Base-by-base conservation (phyloP, 257 asterid species). In the Petrea volubilis region DNA sequence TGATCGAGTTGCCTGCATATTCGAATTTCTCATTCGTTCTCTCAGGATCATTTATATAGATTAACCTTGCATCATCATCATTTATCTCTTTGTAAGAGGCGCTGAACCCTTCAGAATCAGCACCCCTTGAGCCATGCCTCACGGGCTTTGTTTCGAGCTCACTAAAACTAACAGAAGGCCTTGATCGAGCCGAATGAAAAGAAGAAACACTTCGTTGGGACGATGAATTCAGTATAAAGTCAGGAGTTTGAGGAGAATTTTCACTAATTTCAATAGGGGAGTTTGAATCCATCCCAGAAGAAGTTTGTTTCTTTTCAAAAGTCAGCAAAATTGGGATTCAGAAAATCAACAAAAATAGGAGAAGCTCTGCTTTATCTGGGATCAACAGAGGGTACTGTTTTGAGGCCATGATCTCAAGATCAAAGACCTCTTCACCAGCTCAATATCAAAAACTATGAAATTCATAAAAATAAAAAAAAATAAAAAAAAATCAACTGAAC, bases 41-140 rank as follows among this genome's bases (percentile, higher is more conserved):
- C 47, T 51, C 80, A 20, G 96, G 95, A 76, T 90, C 95, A 68
- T 78, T 86, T 51, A 85, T 68, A 70, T 82, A 82, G 49, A 85
- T 62, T 15, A 87, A 51, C 72, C 96, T 85, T 13, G 96, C 86
- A 80, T 90, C 90, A 65, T 82, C 95, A 23, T 90, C 96, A 43
- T 68, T 83, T 61, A 90, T 80, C 79, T 90, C 96, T 64, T 76
- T 87, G 64, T 80, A 86, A 6, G 96, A 87, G 75, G 82, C 69
- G 73, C 80, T 77, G 36, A 81, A 72, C 56, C 87, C 90, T 60
- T 84, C 94, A 10, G 90, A 85, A 17, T 84, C 88, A 25, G 88
- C 83, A 47, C 86, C 86, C 23, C 81, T 78, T 7, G 95, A 87
- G 31, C 96, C 94, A 52, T 80, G 70, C 67, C 90, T 82, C 65